Percentiles rank a stretch among this genome's conserved stretches.
Conservation (phyloP, 2,329 filamentous ascomycete species). For the Cryoendolithus antarcticus region DNA sequence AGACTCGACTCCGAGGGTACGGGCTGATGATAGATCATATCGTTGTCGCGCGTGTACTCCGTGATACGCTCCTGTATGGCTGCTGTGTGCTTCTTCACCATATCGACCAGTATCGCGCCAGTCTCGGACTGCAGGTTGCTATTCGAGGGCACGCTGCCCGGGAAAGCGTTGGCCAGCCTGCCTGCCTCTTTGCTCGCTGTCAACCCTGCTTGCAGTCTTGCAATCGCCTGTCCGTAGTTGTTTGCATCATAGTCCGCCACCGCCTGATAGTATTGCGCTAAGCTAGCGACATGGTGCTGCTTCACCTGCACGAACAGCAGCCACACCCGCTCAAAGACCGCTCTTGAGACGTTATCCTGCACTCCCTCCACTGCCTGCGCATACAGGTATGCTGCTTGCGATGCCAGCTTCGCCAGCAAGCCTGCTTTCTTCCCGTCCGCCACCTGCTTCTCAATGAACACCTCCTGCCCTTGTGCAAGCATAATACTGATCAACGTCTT, state of each 20-base stretch:
- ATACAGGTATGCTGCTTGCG: slow-evolving; percentile 82
- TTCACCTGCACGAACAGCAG: slow-evolving; percentile 71
- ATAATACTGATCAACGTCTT: slow-evolving; percentile 88
- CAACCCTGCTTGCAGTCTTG: slow-evolving; percentile 72
- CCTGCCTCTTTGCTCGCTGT: slow-evolving; percentile 65
- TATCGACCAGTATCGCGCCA: slow-evolving; percentile 58
- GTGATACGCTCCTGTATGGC: slow-evolving; percentile 70
- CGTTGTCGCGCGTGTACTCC: slow-evolving; percentile 79
- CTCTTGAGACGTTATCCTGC: slow-evolving; percentile 83
- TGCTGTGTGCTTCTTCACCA: slow-evolving; percentile 69
- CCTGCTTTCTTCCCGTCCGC: slow-evolving; percentile 86
- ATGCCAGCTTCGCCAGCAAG: slow-evolving; percentile 81
- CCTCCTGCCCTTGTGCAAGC: slow-evolving; percentile 91
- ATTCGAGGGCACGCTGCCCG: slow-evolving; percentile 61
- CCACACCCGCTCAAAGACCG: slow-evolving; percentile 92
- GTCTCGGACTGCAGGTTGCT: slow-evolving; percentile 78
- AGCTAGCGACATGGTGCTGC: slow-evolving; percentile 65
- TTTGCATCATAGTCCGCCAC: slow-evolving; percentile 81
- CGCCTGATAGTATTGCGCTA: slow-evolving; percentile 90
- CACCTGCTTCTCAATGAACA: slow-evolving; percentile 94
- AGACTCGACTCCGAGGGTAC: slow-evolving; percentile 78
- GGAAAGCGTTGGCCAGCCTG: slow-evolving; percentile 66
- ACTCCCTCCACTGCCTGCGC: slow-evolving; percentile 77
- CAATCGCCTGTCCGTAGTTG: slow-evolving; percentile 73
- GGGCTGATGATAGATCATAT: slow-evolving; percentile 94